Base-by-base conservation (phyloP, 768 basidiomycete species). In the Mrakia hoshinonis region DNA sequence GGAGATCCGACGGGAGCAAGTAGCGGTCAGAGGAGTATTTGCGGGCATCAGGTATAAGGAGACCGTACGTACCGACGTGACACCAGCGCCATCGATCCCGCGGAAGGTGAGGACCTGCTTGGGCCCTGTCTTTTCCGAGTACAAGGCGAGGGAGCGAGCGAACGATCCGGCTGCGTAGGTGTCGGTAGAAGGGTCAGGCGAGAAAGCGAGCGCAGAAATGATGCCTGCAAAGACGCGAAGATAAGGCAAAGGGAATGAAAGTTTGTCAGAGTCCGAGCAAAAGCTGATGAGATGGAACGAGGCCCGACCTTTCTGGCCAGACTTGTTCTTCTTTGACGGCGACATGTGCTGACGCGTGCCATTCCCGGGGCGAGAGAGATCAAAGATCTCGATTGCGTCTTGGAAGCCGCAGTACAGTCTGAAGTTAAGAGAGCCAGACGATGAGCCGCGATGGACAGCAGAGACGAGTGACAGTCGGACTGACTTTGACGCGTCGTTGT, bases 391-490 rank as follows among this genome's bases (percentile, higher is more conserved):
- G 63, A 95, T 89, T 7, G 90, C 88, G 74, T 87, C 85, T 78
- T 91, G 88, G 72, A 88, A 89, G 0, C 92, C 91, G 76, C 92
- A 92, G 78, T 92, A 95, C 2, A 95, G 78, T 75, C 91, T 91
- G 60, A 52, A 39, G 66, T 20, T 34, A 43, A 15, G 39, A 60
- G 6, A 48, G 1, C 22, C 15, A 31, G 58, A 31, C 20, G 34
- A 29, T 7, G 34, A 18, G 1, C 18, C 9, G 22, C 24, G 26
- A 39, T 31, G 26, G 7, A 31, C 22, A 49, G 34, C 15, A 29
- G 24, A 36, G 15, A 18, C 48, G 31, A 51, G 0, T 43, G 52
- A 47, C 7, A 26, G 12, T n/a, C 24, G 6, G 29, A 75, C 83
- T 67, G 69, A 92, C 92, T 83, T 88, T 46, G 86, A 82, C 0